A percentile compares a stretch with the other conserved stretches of the same genome.
Evolutionary conservation across 495 filamentous ascomycete species (phyloP).

Genomic region (Xylaria venustula): DNA sequence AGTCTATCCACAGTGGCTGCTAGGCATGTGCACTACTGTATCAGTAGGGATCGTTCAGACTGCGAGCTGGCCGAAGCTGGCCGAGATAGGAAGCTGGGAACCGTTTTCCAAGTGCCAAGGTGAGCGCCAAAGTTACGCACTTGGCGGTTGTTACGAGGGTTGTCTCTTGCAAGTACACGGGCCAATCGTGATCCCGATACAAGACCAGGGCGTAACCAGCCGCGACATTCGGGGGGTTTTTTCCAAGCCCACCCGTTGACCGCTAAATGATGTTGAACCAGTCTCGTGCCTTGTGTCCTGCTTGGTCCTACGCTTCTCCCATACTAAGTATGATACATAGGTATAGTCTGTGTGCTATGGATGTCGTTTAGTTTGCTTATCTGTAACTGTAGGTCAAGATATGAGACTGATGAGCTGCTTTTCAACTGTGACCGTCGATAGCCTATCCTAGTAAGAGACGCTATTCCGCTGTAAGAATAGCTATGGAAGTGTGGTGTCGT

Average conservation of each 20-base stretch:
- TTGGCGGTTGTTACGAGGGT: conserved; percentile 12
- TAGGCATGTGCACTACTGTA: neutral
- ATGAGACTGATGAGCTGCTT: neutral
- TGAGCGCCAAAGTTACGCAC: conserved; percentile 9
- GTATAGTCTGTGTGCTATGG: no score
- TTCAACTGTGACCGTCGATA: neutral
- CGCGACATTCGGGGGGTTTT: neutral
- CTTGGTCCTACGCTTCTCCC: neutral
- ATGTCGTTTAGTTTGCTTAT: no score
- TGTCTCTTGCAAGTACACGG: neutral
- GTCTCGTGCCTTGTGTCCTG: neutral
- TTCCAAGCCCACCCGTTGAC: conserved; percentile 4
- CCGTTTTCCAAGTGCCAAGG: neutral
- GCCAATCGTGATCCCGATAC: conserved; percentile 1
- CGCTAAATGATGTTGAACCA: conserved; percentile 7
- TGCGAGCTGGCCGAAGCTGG: conserved; percentile 14
- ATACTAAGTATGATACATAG: neutral
- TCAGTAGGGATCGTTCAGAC: neutral
- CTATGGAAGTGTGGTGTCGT: neutral
- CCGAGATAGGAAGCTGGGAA: conserved; percentile 11
- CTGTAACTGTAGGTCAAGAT: neutral
- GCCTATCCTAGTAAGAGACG: neutral
- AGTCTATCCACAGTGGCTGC: neutral
- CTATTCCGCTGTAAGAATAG: neutral
- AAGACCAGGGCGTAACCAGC: conserved; percentile 8